A percentile compares a stretch with the other conserved stretches of the same genome.
These are phyloP conservation scores for Trichaptum fuscoviolaceum DNA, from an alignment of 768 basidiomycete species.

Conservation along the genomic window DNA sequence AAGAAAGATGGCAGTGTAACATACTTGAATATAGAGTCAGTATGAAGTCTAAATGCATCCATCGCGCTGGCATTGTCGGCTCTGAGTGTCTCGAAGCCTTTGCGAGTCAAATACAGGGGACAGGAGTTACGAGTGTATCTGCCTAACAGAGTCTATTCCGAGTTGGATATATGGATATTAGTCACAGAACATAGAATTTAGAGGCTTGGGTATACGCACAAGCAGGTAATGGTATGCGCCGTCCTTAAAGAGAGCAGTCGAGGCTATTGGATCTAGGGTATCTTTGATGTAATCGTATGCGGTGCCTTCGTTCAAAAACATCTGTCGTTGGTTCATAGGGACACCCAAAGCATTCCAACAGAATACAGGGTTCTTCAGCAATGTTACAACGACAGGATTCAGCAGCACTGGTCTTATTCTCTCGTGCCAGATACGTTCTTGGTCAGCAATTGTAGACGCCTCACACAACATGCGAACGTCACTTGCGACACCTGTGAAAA, in stretches of 20 bases:
- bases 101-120: constrained; percentile 58
- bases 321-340: constrained; percentile 60
- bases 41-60: constrained; percentile 63
- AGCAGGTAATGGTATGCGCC: constrained; percentile 63
- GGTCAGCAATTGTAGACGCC: constrained; percentile 48
- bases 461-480: constrained; percentile 53
- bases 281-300: constrained; percentile 45
- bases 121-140: constrained; percentile 54
- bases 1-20: constrained; percentile 13
- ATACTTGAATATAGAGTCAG: constrained; percentile 64
- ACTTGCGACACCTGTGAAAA: constrained; percentile 49
- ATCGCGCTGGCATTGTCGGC: constrained; percentile 38
- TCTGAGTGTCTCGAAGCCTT: constrained; percentile 54
- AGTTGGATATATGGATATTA: not conserved
- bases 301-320: constrained; percentile 49
- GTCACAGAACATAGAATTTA: not conserved
- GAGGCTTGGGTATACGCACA: constrained; percentile 22
- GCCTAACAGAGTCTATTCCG: constrained; percentile 34
- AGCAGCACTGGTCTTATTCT: constrained; percentile 58
- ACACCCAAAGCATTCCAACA: constrained; percentile 82
- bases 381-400: constrained; percentile 48
- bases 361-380: constrained; percentile 46
- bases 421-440: constrained; percentile 56
- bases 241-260: constrained; percentile 48
- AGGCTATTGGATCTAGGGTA: constrained; percentile 45